These are phyloP conservation scores for Quercus gilva DNA, from an alignment of 306 rosid genomes.

Conservation along the genomic window DNA sequence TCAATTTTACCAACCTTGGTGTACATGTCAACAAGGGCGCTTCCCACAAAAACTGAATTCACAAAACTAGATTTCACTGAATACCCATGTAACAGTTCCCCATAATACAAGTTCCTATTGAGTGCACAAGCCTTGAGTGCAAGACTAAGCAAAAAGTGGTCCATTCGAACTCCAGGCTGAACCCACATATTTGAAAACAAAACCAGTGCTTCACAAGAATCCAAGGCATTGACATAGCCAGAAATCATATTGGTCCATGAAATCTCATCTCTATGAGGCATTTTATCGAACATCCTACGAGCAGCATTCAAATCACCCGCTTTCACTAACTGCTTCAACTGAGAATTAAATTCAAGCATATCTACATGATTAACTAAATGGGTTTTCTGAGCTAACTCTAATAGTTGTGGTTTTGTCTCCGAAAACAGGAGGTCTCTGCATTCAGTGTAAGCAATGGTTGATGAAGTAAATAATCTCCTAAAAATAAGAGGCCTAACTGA, in stretches of 20 bases:
- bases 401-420: conserved; percentile 18
- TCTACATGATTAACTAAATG: conserved; percentile 22
- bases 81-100: conserved; percentile 58
- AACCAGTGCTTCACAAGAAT: conserved; percentile 49
- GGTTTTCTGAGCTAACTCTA: conserved; percentile 5
- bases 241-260: conserved; percentile 59
- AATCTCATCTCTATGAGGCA: conserved; percentile 49
- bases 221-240: conserved; percentile 46
- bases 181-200: conserved; percentile 52
- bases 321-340: conserved; percentile 52
- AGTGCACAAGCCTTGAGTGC: conserved; percentile 67
- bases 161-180: conserved; percentile 42
- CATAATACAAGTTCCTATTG: conserved; percentile 35
- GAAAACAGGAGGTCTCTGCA: conserved; percentile 15
- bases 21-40: conserved; percentile 68
- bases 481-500: conserved; percentile 12
- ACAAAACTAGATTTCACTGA: conserved; percentile 57
- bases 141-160: conserved; percentile 58
- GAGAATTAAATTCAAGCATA: conserved; percentile 48
- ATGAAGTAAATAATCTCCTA: conserved; percentile 31
- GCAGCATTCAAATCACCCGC: conserved; percentile 43
- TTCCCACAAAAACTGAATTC: conserved; percentile 70
- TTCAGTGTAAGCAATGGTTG: conserved; percentile 14
- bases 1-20: conserved; percentile 60
- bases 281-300: conserved; percentile 51